A percentile compares a stretch with the other conserved stretches of the same genome.
Evolutionary conservation across 371 early-diverging fungal genomes (phyloP).

Genomic region (Funneliformis caledonium): DNA sequence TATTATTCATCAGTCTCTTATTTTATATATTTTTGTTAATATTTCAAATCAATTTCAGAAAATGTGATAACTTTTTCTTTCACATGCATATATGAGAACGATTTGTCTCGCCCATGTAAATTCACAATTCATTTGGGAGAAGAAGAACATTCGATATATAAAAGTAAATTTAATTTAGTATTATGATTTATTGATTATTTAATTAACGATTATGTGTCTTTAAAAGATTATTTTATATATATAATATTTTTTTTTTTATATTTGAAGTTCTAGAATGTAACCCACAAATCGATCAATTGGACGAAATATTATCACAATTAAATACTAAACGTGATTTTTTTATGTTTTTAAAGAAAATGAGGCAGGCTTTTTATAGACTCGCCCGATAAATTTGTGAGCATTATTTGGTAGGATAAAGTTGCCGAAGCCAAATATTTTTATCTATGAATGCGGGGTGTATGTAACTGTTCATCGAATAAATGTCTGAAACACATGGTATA

Average conservation of each 20-base stretch:
- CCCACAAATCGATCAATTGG: conserved; percentile 4
- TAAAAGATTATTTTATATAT: background rate
- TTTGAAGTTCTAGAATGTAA: conserved; percentile 5
- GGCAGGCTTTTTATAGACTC: background rate
- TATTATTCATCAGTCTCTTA: background rate
- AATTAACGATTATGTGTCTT: background rate
- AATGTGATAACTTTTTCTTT: conserved; percentile 7
- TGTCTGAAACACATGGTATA: too few relatives aligned
- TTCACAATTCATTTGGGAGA: conserved; percentile 2
- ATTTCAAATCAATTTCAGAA: background rate
- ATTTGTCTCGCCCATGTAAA: conserved; percentile 14
- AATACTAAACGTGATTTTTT: conserved; percentile 10
- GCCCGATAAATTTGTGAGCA: background rate
- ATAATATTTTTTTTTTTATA: background rate
- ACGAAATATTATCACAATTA: conserved; percentile 6
- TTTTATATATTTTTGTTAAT: background rate
- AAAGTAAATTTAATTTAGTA: background rate
- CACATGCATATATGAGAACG: conserved; percentile 17
- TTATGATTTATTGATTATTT: background rate
- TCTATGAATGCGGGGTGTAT: too few relatives aligned
- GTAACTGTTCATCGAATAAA: too few relatives aligned
- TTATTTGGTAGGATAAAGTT: too few relatives aligned
- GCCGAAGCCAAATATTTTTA: too few relatives aligned
- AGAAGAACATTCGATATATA: background rate
- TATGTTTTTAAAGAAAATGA: conserved; percentile 5